Evolutionary conservation across 768 basidiomycete genomes (phyloP).

Genomic region (Agrocybe praecox): DNA sequence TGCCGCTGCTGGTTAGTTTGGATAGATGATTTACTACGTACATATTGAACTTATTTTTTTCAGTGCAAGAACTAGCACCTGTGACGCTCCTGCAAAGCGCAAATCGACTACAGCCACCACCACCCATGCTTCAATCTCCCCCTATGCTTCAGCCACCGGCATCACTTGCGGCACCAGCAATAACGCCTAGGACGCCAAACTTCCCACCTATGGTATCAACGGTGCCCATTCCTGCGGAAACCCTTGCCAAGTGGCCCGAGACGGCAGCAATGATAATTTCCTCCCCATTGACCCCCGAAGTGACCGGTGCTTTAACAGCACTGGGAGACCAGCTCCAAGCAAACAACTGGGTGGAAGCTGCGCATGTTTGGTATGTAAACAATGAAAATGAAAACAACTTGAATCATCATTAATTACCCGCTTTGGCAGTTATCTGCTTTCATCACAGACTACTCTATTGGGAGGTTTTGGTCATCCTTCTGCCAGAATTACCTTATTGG

Average conservation of each 20-base stretch:
- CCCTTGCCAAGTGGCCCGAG: conserved; percentile 82
- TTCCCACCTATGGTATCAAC: conserved; percentile 45
- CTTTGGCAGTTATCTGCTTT: conserved; percentile 74
- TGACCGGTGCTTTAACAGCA: conserved; percentile 74
- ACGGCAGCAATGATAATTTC: conserved; percentile 82
- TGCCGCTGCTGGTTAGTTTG: conserved; percentile 62
- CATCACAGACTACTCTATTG: conserved; percentile 76
- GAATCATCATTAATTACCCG: conserved; percentile 3
- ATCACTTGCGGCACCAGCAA: conserved; percentile 25
- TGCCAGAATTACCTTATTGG: conserved; percentile 72
- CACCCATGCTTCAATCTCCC: conserved; percentile 9
- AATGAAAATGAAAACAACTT: not conserved
- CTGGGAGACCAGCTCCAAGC: conserved; percentile 82
- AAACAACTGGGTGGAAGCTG: conserved; percentile 79
- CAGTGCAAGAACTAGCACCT: conserved; percentile 78
- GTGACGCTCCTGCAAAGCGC: conserved; percentile 51
- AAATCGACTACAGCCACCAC: conserved; percentile 39
- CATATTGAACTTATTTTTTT: not conserved
- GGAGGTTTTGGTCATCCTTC: conserved; percentile 70
- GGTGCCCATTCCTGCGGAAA: conserved; percentile 54
- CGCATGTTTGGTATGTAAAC: conserved; percentile 81
- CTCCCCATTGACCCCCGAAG: conserved; percentile 67
- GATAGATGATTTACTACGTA: not conserved
- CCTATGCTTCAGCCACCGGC: not conserved
- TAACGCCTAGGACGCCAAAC: conserved; percentile 67